phyloP scores from a whole-genome alignment of 495 filamentous ascomycete genomes.

The Astrothelium subdiscretum region DNA sequence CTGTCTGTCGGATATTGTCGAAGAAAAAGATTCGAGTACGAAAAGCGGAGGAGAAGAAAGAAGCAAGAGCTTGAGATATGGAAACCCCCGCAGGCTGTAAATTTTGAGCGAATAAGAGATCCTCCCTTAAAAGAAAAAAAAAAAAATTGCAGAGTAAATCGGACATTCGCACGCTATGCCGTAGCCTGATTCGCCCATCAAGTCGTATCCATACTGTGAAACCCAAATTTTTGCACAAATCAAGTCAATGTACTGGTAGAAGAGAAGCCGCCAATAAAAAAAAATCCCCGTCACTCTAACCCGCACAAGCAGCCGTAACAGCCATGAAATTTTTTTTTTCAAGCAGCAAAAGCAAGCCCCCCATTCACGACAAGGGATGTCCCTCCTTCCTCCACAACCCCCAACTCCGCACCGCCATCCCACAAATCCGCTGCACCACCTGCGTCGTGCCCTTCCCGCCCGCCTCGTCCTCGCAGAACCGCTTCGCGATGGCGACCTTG shows the following conservation, averaged over 20 bases:
- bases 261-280: not conserved
- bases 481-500: conserved; percentile 68
- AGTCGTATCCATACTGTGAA: not conserved
- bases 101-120: not conserved
- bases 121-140: too few relatives aligned
- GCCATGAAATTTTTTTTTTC: not conserved
- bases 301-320: not conserved
- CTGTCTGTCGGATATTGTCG: not conserved
- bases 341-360: not conserved
- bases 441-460: conserved; percentile 63
- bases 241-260: not conserved
- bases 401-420: conserved; percentile 55
- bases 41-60: not conserved
- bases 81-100: not conserved
- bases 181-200: not conserved
- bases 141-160: not conserved
- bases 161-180: not conserved
- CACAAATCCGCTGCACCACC: conserved; percentile 65
- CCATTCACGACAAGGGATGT: not conserved
- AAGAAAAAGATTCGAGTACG: not conserved
- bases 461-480: conserved; percentile 68
- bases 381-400: conserved; percentile 11
- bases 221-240: not conserved
- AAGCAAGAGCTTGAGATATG: not conserved
- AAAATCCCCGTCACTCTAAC: not conserved